phyloP scores from a whole-genome alignment of 1,284 basidiomycete genomes.

The Cyathus olla region DNA sequence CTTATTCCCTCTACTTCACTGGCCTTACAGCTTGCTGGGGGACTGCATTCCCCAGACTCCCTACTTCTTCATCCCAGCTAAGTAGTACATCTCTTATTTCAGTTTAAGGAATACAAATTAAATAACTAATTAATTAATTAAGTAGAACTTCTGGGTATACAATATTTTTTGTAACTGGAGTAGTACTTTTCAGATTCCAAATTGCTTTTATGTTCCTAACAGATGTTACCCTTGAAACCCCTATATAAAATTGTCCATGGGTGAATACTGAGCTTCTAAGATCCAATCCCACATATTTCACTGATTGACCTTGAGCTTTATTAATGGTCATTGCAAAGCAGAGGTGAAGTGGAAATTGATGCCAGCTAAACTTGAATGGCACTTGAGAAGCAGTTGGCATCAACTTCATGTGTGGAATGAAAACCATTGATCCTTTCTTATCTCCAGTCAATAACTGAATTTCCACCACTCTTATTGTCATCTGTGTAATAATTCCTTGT shows the following conservation, averaged over 20 bases:
- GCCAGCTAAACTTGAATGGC: slow-evolving; percentile 17
- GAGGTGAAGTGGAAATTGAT: slow-evolving; percentile 42
- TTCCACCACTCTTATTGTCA: not conserved
- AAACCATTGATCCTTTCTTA: slow-evolving; percentile 11
- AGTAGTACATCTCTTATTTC: no score
- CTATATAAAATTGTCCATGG: not conserved
- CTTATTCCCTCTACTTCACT: no score
- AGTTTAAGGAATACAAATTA: no score
- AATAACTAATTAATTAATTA: not conserved
- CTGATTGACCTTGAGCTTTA: slow-evolving; percentile 48
- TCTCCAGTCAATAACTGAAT: not conserved
- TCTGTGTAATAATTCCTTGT: not conserved
- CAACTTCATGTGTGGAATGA: slow-evolving; percentile 32
- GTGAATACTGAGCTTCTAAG: not conserved
- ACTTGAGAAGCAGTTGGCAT: slow-evolving; percentile 16
- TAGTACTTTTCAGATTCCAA: not conserved
- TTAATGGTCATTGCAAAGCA: slow-evolving; percentile 51
- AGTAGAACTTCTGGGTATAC: not conserved
- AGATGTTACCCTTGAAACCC: not conserved
- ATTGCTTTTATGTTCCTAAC: not conserved
- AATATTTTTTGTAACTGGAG: not conserved
- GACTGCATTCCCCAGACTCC: no score
- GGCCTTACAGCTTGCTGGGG: no score
- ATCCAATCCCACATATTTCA: not conserved
- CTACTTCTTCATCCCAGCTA: no score